Evolutionary conservation across 1,139 yeast species (phyloP), one percentile per base, ranked within the genome.

Genomic region (Kurtzmaniella quercitrusa): DNA sequence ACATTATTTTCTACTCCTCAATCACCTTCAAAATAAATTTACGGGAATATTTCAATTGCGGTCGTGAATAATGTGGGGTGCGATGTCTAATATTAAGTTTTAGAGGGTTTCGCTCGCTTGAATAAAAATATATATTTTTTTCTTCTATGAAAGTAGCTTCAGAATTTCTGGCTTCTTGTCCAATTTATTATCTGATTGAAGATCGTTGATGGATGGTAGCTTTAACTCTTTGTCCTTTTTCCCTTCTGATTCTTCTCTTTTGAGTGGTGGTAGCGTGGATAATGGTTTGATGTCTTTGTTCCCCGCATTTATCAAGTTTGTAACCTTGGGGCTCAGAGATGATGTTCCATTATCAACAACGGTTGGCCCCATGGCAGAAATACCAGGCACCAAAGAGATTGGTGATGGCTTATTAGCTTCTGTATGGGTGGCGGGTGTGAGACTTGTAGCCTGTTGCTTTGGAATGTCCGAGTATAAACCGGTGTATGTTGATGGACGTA

Each of bases 61-160:
- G 15, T 21, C n/a, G 9, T 14, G 21, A 36, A 19, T 36, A 19
- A 19, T 36, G 31, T 27, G 31, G 31, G 31, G 31, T 27, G 31
- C 10, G 31, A 27, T 27, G 31, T 27, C 14, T 27, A 27, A 27
- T 27, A 27, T 27, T 27, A 27, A 27, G 31, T 7, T 27, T 27
- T 27, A 27, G 31, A 27, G 31, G 31, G 31, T 27, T 27, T 27
- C 31, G 37, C 14, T 17, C 21, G 23, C 23, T 34, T 34, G 25
- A 36, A 19, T 19, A 18, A 34, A 34, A 36, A 19, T 19, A 12
- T 14, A 3, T 31, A 14, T 14, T 19, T 10, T 36, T 36, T 19
- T 36, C 11, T 36, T 21, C 25, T 36, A 36, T 36, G 38, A 19
- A 19, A 36, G 27, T 19, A 36, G 15, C 21, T 36, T 36, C 38